Evolutionary conservation across 148 eudicot species (phyloP).

Genomic region (Oxyria digyna): DNA sequence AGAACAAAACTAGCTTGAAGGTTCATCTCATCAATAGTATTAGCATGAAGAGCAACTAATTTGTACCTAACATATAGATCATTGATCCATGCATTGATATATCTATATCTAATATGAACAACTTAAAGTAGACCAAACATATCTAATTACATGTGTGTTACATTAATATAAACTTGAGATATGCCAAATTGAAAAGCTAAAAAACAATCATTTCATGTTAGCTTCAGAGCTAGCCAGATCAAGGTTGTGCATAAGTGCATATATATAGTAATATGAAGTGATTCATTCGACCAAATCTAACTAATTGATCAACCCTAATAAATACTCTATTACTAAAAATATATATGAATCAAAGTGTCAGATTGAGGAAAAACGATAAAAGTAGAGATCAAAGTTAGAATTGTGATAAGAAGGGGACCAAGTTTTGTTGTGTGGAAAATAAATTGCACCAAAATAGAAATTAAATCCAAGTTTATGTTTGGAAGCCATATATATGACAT

Average conservation of each 20-base stretch:
- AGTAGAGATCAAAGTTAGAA: neutral
- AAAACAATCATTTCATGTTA: neutral
- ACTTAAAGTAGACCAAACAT: neutral
- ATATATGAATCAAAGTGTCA: neutral
- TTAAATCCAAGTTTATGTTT: neutral
- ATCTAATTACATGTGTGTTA: neutral
- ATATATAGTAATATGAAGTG: neutral
- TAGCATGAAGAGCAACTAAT: neutral
- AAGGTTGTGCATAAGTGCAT: neutral
- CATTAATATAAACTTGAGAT: neutral
- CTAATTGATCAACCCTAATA: neutral
- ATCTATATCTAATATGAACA: neutral
- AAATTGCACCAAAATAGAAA: conserved; percentile 1
- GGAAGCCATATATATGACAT: neutral
- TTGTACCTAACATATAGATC: neutral
- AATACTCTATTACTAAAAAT: neutral
- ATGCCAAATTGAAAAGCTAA: neutral
- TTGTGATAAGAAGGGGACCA: neutral
- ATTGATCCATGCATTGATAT: neutral
- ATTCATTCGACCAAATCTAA: neutral
- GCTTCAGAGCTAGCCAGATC: neutral
- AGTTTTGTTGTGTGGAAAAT: neutral
- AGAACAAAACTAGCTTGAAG: neutral
- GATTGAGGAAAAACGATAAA: neutral
- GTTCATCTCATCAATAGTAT: neutral